Evolutionary conservation across 129 eudicot species (phyloP).

Genomic region (Tagetes erecta): DNA sequence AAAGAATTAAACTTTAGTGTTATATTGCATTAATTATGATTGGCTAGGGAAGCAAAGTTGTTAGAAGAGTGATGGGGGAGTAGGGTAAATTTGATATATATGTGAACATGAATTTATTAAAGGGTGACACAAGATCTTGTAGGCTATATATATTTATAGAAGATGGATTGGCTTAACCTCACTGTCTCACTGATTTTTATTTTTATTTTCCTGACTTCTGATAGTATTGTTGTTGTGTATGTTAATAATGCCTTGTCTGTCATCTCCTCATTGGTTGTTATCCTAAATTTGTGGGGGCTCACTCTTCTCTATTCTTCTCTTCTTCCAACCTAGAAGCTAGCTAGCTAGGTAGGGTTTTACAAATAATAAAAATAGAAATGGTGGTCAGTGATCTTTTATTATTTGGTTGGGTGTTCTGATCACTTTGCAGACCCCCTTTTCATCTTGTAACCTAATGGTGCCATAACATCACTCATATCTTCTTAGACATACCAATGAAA

Average conservation of each 20-base stretch:
- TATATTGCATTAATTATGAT: conserved; percentile 14
- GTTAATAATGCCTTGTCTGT: conserved; percentile 36
- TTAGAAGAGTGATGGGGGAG: conserved; percentile 7
- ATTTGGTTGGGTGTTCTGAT: conserved; percentile 11
- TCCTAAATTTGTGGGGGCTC: conserved; percentile 41
- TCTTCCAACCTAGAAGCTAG: conserved; percentile 3
- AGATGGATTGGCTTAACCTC: conserved; percentile 36
- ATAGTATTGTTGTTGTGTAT: conserved; percentile 38
- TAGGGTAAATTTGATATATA: conserved; percentile 24
- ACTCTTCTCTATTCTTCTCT: conserved; percentile 6
- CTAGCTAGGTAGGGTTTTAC: conserved; percentile 27
- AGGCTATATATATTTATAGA: conserved; percentile 19
- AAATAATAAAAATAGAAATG: background rate
- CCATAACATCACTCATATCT: conserved; percentile 29
- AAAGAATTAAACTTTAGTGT: too few relatives aligned
- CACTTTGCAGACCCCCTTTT: conserved; percentile 19
- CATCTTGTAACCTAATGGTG: conserved; percentile 23
- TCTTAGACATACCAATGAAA: conserved; percentile 19
- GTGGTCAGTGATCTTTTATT: conserved; percentile 10
- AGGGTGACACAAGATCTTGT: conserved; percentile 36
- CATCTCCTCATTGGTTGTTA: conserved; percentile 34
- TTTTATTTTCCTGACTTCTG: conserved; percentile 29
- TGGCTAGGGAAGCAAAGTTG: background rate
- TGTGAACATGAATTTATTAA: conserved; percentile 37
- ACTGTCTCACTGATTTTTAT: conserved; percentile 32